Evolutionary conservation across 2,329 filamentous ascomycete genomes (phyloP).

Genomic region (Arthrobotrys megalospora): DNA sequence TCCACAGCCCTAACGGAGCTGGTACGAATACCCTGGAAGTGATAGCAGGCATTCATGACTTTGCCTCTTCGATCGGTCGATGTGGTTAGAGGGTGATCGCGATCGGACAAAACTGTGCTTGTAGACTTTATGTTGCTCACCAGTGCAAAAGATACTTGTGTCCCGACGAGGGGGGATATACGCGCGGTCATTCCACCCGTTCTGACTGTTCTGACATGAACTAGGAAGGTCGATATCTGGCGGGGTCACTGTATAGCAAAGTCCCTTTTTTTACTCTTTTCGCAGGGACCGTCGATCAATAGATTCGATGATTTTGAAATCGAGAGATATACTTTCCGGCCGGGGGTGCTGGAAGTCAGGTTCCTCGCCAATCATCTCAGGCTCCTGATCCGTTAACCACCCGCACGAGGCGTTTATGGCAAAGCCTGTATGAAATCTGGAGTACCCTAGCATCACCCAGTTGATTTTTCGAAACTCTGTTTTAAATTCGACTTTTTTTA

Average conservation of each 20-base stretch:
- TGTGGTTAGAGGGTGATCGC: constrained; percentile 37
- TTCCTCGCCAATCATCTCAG: constrained; percentile 12
- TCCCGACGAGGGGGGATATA: constrained; percentile 17
- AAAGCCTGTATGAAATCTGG: background rate
- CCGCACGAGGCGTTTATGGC: constrained; percentile 5
- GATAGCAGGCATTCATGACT: constrained; percentile 19
- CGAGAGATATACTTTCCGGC: constrained; percentile 46
- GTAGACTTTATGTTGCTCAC: constrained; percentile 17
- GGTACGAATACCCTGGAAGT: constrained; percentile 25
- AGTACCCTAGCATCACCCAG: background rate
- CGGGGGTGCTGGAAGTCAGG: constrained; percentile 2
- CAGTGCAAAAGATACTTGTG: constrained; percentile 22
- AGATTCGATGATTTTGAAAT: constrained; percentile 45
- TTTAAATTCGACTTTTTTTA: background rate
- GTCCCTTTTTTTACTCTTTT: constrained; percentile 7
- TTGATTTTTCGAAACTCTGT: background rate
- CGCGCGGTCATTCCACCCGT: constrained; percentile 53
- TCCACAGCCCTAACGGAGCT: constrained; percentile 39
- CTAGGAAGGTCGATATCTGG: constrained; percentile 56
- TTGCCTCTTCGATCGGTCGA: constrained; percentile 56
- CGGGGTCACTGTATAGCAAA: constrained; percentile 10
- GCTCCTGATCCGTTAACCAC: constrained; percentile 6
- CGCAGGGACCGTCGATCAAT: constrained; percentile 43
- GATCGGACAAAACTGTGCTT: constrained; percentile 34
- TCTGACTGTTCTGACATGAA: constrained; percentile 18